Base-by-base conservation (phyloP, 1,284 basidiomycete species). In the Sporisorium sorghi region DNA sequence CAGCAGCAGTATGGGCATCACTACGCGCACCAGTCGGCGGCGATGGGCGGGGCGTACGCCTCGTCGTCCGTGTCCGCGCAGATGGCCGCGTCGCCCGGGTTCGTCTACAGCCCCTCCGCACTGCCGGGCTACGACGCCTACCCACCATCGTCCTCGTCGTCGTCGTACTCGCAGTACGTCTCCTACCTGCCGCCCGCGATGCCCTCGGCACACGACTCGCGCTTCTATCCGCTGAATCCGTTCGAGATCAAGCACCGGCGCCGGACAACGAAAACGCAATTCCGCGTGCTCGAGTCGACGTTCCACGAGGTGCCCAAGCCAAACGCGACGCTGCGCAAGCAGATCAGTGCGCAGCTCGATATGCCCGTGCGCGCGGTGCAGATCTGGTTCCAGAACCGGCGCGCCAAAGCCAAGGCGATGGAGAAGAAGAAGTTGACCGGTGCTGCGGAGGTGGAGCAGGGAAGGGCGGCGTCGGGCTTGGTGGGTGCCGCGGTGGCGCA, bases 201-300 rank as follows among this genome's bases (percentile, higher is more conserved):
- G 5, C 23, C n/a, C n/a, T n/a, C n/a, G n/a, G n/a, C 46, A 9
- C 54, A 56, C 44, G 66, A 76, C 23, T 58, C 54, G 19, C 58
- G 66, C 28, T 63, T 65, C 48, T 75, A 72, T 24, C 65, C 77
- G 19, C 59, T 73, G 42, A 79, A 77, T 33, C 78, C 78, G 5
- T 79, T 80, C 52, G 79, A 81, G 58, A 78, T 81, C 65, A 81
- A 81, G 53, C 79, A 81, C 43, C 71, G 79, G 12, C 49, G 79
- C 9, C 61, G 79, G 2, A 81, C 79, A 17, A 81, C 78, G 23
- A 80, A 79, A 71, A 55, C 62, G n/a, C 79, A 81, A 35, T 81
- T 80, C 48, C 59, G 66, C 2, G 70, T 78, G 44, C 65, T 81
- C 23, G 79, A 81, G 55, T 65, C 60, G 23, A 80, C 79, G 7